These are phyloP conservation scores for Coffea eugenioides DNA, from an alignment of 257 asterid species.

Conservation along the genomic window DNA sequence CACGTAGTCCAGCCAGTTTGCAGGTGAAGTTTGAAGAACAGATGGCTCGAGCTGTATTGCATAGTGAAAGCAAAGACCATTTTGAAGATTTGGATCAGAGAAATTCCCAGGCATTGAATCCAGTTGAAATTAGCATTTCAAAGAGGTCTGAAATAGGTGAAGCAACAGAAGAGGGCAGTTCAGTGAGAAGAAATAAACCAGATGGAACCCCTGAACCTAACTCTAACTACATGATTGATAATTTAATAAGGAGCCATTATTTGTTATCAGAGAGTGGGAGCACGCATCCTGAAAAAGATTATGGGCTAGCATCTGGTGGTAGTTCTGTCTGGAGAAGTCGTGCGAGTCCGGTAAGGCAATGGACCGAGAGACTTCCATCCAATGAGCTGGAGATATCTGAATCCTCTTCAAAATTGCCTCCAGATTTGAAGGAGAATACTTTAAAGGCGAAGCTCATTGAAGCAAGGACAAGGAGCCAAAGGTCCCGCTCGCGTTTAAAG, in stretches of 20 bases:
- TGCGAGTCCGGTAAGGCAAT: slow-evolving; percentile 72
- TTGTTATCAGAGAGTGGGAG: slow-evolving; percentile 58
- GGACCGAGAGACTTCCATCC: slow-evolving; percentile 71
- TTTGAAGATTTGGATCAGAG: slow-evolving; percentile 28
- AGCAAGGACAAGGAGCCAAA: slow-evolving; percentile 74
- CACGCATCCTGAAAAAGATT: slow-evolving; percentile 47
- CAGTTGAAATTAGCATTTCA: slow-evolving; percentile 40
- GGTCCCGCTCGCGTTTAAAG: slow-evolving; percentile 67
- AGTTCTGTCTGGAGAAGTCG: slow-evolving; percentile 63
- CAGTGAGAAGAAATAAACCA: slow-evolving; percentile 41
- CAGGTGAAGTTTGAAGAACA: slow-evolving; percentile 74
- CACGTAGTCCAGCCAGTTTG: slow-evolving; percentile 36
- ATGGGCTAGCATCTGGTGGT: slow-evolving; percentile 39
- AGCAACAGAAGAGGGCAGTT: slow-evolving; percentile 39
- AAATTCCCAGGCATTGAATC: slow-evolving; percentile 26
- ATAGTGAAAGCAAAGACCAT: slow-evolving; percentile 28
- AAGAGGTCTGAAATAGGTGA: slow-evolving; percentile 46
- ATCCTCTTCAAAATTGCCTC: slow-evolving; percentile 61
- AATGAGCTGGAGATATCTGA: slow-evolving; percentile 41
- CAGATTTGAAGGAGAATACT: slow-evolving; percentile 59
- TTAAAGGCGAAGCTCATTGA: slow-evolving; percentile 73
- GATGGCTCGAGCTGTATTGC: slow-evolving; percentile 39
- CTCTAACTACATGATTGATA: slow-evolving; percentile 58
- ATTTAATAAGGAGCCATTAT: slow-evolving; percentile 66
- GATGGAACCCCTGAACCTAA: slow-evolving; percentile 40